phyloP scores from a whole-genome alignment of 495 filamentous ascomycete genomes.

The Polyplosphaeria fusca region DNA sequence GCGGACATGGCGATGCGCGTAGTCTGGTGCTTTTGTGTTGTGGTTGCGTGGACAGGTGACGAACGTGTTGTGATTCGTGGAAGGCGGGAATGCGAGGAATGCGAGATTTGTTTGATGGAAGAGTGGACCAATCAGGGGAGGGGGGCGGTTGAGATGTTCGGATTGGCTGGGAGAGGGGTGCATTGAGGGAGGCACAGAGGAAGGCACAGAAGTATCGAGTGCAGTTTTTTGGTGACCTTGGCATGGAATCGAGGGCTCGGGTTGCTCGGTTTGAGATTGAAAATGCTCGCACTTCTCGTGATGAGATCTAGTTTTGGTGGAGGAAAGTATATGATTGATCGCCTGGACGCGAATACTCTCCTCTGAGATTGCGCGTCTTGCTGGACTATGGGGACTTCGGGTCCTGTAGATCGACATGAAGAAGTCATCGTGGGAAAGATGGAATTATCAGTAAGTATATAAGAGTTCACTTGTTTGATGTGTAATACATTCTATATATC shows the following conservation, averaged over 20 bases:
- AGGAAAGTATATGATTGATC: neutral
- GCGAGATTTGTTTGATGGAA: neutral
- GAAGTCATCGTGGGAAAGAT: too few species aligned
- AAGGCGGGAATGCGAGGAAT: neutral
- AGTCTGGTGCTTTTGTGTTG: too few species aligned
- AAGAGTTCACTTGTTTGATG: too few species aligned
- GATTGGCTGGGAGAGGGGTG: neutral
- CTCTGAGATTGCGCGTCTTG: neutral
- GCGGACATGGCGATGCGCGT: too few species aligned
- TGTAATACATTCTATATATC: too few species aligned
- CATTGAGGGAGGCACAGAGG: too few species aligned
- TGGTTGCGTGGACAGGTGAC: neutral
- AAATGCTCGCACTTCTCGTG: neutral
- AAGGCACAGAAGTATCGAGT: too few species aligned
- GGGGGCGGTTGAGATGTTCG: neutral
- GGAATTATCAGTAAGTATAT: too few species aligned
- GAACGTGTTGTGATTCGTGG: neutral
- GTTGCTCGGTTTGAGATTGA: neutral
- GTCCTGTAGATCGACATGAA: neutral
- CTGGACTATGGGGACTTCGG: neutral
- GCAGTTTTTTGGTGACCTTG: too few species aligned
- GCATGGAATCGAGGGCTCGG: neutral
- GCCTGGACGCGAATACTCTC: neutral
- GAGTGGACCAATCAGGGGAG: neutral
- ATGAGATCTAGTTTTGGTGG: neutral